phyloP scores from a whole-genome alignment of 345 rosid genomes.

The Excoecaria agallocha region DNA sequence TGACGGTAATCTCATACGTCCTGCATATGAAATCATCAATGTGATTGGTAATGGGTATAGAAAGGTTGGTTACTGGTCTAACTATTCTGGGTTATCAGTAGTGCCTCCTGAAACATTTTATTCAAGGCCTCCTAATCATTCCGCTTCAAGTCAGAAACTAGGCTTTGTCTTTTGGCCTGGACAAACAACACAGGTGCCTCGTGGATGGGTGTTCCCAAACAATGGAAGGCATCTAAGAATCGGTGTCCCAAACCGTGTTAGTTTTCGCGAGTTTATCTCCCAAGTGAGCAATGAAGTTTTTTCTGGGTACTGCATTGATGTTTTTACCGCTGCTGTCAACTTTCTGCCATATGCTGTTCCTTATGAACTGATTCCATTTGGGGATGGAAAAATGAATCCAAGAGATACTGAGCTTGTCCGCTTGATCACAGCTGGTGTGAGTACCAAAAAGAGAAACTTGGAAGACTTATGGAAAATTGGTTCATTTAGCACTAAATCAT shows the following conservation, averaged over 20 bases:
- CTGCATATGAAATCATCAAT: constrained; percentile 74
- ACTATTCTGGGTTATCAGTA: constrained; percentile 58
- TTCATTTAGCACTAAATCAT: neutral
- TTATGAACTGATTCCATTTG: constrained; percentile 55
- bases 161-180: constrained; percentile 70
- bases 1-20: constrained; percentile 55
- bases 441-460: neutral
- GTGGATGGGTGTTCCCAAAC: constrained; percentile 88
- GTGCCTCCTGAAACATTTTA: constrained; percentile 45
- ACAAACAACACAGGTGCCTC: constrained; percentile 52
- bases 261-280: constrained; percentile 61
- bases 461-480: neutral
- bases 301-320: constrained; percentile 86
- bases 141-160: constrained; percentile 45
- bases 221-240: constrained; percentile 71
- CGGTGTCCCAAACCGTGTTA: constrained; percentile 65
- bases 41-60: constrained; percentile 64
- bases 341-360: constrained; percentile 87
- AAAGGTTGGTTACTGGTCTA: constrained; percentile 75
- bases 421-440: constrained; percentile 28
- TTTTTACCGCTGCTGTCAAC: constrained; percentile 67
- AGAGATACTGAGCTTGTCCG: constrained; percentile 24
- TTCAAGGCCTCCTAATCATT: constrained; percentile 33
- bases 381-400: constrained; percentile 30
- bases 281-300: constrained; percentile 43